Base-by-base conservation (phyloP, 2,329 filamentous ascomycete genomes). In the Fusarium heterosporum region DNA sequence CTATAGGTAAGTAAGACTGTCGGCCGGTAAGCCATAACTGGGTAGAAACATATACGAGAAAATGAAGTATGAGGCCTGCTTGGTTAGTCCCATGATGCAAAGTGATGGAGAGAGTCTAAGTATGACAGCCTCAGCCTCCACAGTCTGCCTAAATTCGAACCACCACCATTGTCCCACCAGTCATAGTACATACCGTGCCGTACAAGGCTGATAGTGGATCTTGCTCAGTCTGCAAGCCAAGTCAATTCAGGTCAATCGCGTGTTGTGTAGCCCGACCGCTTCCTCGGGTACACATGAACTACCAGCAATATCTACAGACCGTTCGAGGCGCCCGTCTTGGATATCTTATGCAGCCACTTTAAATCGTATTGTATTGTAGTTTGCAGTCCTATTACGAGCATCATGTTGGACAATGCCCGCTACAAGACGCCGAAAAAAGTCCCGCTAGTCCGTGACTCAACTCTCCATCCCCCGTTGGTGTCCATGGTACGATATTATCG, bases 61-160 rank as follows among this genome's bases (percentile, higher is more conserved):
- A 16, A 36, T 36, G 17, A 40, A 28, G 11, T 41, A 17, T 51
- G 51, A 48, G 42, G 41, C 45, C 49, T 39, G 36, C 43, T 32
- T 32, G 22, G 26, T 49, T 22, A 51, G 55, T 54, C 64, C 43
- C 52, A 52, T 64, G 41, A 68, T 69, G 39, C 36, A 32, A 13
- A 54, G 49, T 39, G 45, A 67, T 51, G 55, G 52, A 28, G 49
- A 45, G 58, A 57, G 19, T 58, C 40, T 30, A 56, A 64, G 39
- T 64, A 45, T 61, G 53, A 59, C 34, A 55, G 16, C 57, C 61
- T 59, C 57, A 69, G 64, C 66, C 66, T 60, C 66, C 66, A 69
- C 47, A 41, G 49, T 64, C 62, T 69, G 66, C 66, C 66, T 67
- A 69, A 67, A 55, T 62, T 46, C 66, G 50, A 53, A 67, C 61